Evolutionary conservation across 108 stramenopile genomes (phyloP), one percentile per base, ranked within the genome.

Genomic region (Nannochloropsis oceanica): DNA sequence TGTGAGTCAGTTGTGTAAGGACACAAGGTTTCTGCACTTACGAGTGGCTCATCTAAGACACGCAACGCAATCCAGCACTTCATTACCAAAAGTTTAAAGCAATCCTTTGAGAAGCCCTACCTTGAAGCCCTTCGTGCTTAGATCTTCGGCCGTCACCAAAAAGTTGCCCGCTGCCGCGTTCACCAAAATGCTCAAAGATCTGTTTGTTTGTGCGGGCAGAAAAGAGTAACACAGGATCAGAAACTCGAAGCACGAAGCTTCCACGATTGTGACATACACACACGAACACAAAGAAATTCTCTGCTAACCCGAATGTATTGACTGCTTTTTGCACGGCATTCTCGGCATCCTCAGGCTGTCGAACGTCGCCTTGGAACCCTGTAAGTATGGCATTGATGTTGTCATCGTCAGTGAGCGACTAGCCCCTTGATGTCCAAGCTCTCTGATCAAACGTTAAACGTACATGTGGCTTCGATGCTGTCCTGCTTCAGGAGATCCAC

Each of bases 131-230:
- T 95, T 96, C n/a, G 95, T 94, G 43, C 84, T 91, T 43, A 97
- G 88, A 79, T 90, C 90, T 80, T 93, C 88, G 8, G 95, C 96
- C 81, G 93, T 92, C 5, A 94, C 93, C 20, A 97, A 88, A 88
- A 97, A 97, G 85, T 97, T 97, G 43, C 96, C 96, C 1, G 96
- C 96, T 2, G 96, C 96, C 24, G 93, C 94, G 86, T 96, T 95
- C 22, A 96, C 90, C 43, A 96, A 83, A 85, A 96, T 93, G 90
- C n/a, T 22, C 10, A 43, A 22, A 43, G 42, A 42, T 20, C 81
- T 82, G 81, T 82, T 8, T 22, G 3, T 11, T 3, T 34, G 34
- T 34, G 34, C 34, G 34, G 34, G 34, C 5, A 34, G 34, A 34
- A 34, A 5, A 5, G 1, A 34, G 34, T 5, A 5, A 34, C 34